Percentiles rank a stretch among this genome's conserved stretches.
Conservation (phyloP, 441 rosid genomes). For the Erodium trifolium region DNA sequence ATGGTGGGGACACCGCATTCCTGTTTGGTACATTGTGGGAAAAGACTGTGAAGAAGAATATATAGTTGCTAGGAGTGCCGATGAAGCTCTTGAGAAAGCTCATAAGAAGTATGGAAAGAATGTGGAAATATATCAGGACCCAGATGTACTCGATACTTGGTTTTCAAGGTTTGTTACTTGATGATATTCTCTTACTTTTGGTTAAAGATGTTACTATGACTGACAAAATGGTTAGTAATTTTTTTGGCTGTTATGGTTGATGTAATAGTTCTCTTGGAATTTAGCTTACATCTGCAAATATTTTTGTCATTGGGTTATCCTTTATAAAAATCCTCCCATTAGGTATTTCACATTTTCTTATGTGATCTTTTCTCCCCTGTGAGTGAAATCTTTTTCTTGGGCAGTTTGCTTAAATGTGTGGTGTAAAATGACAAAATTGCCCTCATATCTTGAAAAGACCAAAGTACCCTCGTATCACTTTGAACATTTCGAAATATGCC, state of each 20-base stretch:
- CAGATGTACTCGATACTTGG: slow-evolving; percentile 98
- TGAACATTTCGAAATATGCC: too few relatives aligned
- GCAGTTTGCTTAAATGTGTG: too few relatives aligned
- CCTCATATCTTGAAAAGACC: too few relatives aligned
- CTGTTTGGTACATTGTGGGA: slow-evolving; percentile 92
- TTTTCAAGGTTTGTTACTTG: slow-evolving; percentile 67
- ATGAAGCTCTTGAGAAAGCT: slow-evolving; percentile 77
- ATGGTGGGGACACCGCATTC: slow-evolving; percentile 99
- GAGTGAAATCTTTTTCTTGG: background rate
- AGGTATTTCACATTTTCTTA: background rate
- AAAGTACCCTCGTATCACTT: too few relatives aligned
- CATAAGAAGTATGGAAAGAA: slow-evolving; percentile 59
- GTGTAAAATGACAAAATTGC: too few relatives aligned
- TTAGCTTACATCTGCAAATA: slow-evolving; percentile 2
- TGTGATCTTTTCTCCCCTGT: background rate
- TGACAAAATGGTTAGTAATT: background rate
- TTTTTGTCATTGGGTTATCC: background rate
- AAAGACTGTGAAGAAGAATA: slow-evolving; percentile 78
- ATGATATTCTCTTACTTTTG: background rate
- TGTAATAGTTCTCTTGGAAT: slow-evolving; percentile 1
- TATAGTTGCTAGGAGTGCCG: slow-evolving; percentile 66
- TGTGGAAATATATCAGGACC: slow-evolving; percentile 85
- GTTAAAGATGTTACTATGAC: background rate
- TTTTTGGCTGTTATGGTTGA: background rate
- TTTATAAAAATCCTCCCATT: background rate